Conservation (phyloP, 2,329 filamentous ascomycete genomes). For the Pseudofabraea citricarpa region DNA sequence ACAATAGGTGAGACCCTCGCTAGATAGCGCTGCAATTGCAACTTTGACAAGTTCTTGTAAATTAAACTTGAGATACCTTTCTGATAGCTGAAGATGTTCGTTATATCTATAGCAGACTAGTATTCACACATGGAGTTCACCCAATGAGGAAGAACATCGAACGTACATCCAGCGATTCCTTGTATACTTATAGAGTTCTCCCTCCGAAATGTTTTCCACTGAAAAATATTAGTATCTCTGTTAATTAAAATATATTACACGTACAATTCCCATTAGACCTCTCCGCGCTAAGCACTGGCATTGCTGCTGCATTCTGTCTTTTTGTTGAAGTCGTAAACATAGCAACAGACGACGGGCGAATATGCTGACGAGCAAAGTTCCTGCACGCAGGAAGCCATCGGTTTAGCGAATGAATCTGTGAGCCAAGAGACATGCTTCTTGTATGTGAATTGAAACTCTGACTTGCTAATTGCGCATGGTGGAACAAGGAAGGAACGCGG, state of each 20-base stretch:
- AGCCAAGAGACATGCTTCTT: no score
- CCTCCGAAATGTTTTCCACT: constrained; percentile 5
- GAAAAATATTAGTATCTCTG: not conserved
- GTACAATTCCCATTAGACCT: constrained; percentile 5
- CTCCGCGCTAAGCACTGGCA: constrained; percentile 7
- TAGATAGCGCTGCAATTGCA: constrained; percentile 4
- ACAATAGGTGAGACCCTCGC: constrained; percentile 8
- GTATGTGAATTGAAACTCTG: no score
- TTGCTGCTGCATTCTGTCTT: no score
- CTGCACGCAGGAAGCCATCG: no score
- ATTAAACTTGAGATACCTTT: constrained; percentile 10
- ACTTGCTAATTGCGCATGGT: no score
- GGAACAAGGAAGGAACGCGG: no score
- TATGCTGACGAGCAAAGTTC: no score
- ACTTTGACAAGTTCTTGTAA: constrained; percentile 4
- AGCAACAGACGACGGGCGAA: no score
- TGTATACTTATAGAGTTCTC: constrained; percentile 5
- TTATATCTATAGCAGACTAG: not conserved
- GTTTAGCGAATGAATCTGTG: no score
- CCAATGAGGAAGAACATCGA: constrained; percentile 1
- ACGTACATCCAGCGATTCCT: constrained; percentile 9
- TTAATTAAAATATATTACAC: not conserved
- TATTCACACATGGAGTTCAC: no score
- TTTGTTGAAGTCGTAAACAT: no score
- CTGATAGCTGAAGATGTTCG: not conserved